Conservation (phyloP, 2,329 filamentous ascomycete species). For the Aspergillus nomiae region DNA sequence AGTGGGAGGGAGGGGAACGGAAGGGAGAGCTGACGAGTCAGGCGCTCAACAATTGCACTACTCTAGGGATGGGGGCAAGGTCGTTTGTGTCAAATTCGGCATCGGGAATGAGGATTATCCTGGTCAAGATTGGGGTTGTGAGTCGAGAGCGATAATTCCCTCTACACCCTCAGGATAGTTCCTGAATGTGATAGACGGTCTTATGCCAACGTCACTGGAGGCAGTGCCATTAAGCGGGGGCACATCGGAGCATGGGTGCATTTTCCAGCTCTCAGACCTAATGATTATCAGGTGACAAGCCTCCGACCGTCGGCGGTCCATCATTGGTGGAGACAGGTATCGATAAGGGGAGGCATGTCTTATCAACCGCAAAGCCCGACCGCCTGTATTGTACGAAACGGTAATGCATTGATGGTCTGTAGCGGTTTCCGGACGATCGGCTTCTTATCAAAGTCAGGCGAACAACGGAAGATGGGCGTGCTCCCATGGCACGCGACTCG, state of each 20-base stretch:
- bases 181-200: constrained; percentile 9
- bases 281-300: constrained; percentile 21
- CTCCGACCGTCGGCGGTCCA: not conserved
- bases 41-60: constrained; percentile 25
- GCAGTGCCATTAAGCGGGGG: constrained; percentile 17
- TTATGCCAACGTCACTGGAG: constrained; percentile 16
- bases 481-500: constrained; percentile 11
- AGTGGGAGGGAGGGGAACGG: constrained; percentile 21
- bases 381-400: not conserved
- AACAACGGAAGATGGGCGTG: constrained; percentile 4
- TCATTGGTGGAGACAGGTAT: constrained; percentile 14
- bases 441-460: constrained; percentile 9
- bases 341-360: constrained; percentile 16
- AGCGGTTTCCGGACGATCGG: not conserved
- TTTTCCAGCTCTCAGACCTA: constrained; percentile 2
- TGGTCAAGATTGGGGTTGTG: not conserved
- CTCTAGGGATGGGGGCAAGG: constrained; percentile 3
- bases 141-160: not conserved
- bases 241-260: constrained; percentile 9
- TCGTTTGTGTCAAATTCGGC: not conserved
- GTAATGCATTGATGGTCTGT: not conserved
- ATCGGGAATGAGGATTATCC: not conserved
- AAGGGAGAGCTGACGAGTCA: constrained; percentile 19
- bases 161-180: constrained; percentile 3
- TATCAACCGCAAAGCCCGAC: constrained; percentile 3